phyloP scores from a whole-genome alignment of 2,329 filamentous ascomycete genomes.

The Aspergillus brunneoviolaceus region DNA sequence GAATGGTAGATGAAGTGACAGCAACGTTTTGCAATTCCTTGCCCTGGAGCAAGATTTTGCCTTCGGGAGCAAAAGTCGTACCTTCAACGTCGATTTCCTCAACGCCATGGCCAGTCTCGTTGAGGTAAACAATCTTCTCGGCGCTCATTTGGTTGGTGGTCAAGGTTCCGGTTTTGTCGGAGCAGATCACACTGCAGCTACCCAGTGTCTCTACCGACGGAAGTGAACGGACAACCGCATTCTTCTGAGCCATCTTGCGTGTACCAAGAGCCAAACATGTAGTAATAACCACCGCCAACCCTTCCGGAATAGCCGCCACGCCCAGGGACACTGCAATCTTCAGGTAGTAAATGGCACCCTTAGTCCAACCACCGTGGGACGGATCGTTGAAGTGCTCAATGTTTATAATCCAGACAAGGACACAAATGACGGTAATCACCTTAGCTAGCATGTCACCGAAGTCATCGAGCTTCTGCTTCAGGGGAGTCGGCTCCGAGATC shows the following conservation, averaged over 20 bases:
- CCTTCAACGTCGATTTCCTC: constrained; percentile 89
- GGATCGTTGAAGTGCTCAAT: constrained; percentile 96
- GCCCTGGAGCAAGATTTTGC: constrained; percentile 68
- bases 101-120: constrained; percentile 68
- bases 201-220: constrained; percentile 97
- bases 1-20: constrained; percentile 70
- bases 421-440: constrained; percentile 95
- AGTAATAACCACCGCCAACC: constrained; percentile 97
- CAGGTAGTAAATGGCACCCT: constrained; percentile 98
- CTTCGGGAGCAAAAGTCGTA: constrained; percentile 85
- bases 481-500: constrained; percentile 92
- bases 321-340: constrained; percentile 99
- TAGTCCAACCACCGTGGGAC: constrained; percentile 87
- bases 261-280: constrained; percentile 95
- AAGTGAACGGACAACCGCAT: constrained; percentile 91
- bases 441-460: constrained; percentile 96
- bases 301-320: constrained; percentile 96
- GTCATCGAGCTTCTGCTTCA: constrained; percentile 98
- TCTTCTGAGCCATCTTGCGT: constrained; percentile 97
- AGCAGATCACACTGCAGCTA: constrained; percentile 99
- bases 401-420: constrained; percentile 98
- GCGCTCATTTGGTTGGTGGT: constrained; percentile 99
- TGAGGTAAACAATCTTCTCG: constrained; percentile 83
- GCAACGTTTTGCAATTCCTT: constrained; percentile 68
- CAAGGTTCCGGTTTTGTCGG: constrained; percentile 96